These are phyloP conservation scores for Marasmius sp. DNA, from an alignment of 1,284 basidiomycete species.

Conservation along the genomic window DNA sequence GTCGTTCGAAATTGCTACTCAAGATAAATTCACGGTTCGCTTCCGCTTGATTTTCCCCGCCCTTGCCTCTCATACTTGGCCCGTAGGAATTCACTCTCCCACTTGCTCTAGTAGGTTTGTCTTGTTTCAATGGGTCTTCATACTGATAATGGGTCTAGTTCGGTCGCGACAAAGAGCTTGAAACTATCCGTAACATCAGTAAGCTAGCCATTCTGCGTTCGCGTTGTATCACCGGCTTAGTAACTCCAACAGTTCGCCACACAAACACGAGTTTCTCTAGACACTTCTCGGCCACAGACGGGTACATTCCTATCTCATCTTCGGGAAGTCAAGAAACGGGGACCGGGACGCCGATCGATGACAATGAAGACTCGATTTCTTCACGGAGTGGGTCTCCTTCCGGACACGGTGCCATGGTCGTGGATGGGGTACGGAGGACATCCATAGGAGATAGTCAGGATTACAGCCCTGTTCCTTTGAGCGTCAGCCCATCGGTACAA, in stretches of 20 bases:
- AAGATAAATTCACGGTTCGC: conserved; percentile 60
- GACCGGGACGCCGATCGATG: conserved; percentile 26
- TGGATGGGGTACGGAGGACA: background rate
- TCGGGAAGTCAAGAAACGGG: conserved; percentile 33
- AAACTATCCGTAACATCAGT: conserved; percentile 63
- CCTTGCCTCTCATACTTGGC: background rate
- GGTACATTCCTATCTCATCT: conserved; percentile 37
- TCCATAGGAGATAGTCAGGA: conserved; percentile 11
- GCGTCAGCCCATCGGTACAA: conserved; percentile 30
- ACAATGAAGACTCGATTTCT: conserved; percentile 42
- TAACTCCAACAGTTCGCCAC: conserved; percentile 42
- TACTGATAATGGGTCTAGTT: conserved; percentile 39
- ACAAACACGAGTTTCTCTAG: conserved; percentile 63
- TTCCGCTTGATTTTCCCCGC: conserved; percentile 15
- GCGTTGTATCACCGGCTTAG: background rate
- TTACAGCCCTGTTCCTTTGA: conserved; percentile 23
- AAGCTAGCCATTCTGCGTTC: conserved; percentile 22
- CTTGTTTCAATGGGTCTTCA: conserved; percentile 5
- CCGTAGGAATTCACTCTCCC: conserved; percentile 66
- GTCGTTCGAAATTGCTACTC: conserved; percentile 58
- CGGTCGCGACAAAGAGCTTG: conserved; percentile 68
- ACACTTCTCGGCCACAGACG: conserved; percentile 45
- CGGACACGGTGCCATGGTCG: conserved; percentile 6
- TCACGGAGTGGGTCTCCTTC: conserved; percentile 39
- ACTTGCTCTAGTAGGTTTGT: conserved; percentile 50